These are phyloP conservation scores for Pythium grandisporangium DNA, from an alignment of 352 stramenopile species.

Conservation along the genomic window DNA sequence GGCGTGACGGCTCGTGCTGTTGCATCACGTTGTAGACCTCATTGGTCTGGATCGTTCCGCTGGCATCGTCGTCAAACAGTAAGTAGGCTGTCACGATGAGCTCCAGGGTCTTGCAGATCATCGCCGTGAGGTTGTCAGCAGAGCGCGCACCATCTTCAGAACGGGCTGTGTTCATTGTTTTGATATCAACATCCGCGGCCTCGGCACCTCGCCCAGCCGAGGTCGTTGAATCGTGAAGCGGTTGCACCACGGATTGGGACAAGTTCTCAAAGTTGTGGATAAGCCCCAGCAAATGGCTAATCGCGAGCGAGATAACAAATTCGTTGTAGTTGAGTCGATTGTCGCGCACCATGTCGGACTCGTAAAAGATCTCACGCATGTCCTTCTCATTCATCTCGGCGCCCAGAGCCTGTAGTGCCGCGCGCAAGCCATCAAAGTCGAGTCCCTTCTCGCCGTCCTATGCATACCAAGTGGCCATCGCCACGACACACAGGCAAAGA, in stretches of 20 bases:
- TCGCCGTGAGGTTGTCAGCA: constrained; percentile 23
- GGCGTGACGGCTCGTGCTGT: constrained; percentile 20
- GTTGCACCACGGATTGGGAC: constrained; percentile 15
- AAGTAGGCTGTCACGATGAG: constrained; percentile 82
- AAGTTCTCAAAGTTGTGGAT: constrained; percentile 68
- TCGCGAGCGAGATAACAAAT: constrained; percentile 78
- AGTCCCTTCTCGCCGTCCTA: constrained; percentile 34
- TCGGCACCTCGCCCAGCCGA: no score
- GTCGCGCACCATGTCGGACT: constrained; percentile 86
- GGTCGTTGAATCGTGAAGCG: neutral
- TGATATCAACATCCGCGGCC: no score
- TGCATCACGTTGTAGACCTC: constrained; percentile 64
- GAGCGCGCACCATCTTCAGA: constrained; percentile 19
- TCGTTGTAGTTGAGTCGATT: constrained; percentile 81
- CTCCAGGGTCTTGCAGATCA: constrained; percentile 64
- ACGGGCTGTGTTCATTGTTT: no score
- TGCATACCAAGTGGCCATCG: no score
- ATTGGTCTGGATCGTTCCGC: constrained; percentile 70
- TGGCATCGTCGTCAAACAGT: constrained; percentile 78
- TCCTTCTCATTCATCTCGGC: constrained; percentile 60
- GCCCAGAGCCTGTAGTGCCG: constrained; percentile 38
- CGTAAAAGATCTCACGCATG: constrained; percentile 77
- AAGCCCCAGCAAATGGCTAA: constrained; percentile 71
- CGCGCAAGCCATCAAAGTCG: constrained; percentile 59
- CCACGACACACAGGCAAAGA: no score